Evolutionary conservation across 495 filamentous ascomycete genomes (phyloP).

Genomic region (Neurospora intermedia): DNA sequence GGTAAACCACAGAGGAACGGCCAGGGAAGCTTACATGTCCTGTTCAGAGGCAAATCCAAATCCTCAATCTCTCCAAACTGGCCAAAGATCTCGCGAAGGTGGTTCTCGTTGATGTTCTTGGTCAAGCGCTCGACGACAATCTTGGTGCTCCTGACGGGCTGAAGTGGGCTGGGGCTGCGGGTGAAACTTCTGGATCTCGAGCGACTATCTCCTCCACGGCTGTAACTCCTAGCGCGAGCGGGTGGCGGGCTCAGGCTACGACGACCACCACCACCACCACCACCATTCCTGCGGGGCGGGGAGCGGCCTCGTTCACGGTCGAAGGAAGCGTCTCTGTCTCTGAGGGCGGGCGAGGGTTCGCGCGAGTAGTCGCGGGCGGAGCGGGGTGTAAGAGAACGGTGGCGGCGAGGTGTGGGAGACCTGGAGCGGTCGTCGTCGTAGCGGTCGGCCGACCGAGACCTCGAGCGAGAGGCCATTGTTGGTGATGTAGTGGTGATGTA

Average conservation of each 20-base stretch:
- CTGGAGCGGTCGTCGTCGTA: conserved; percentile 5
- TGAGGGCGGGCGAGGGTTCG: conserved; percentile 10
- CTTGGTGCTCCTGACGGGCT: conserved; percentile 29
- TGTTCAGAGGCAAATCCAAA: conserved; percentile 81
- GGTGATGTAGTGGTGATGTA: background rate
- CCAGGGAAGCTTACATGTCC: conserved; percentile 51
- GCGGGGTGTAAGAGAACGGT: conserved; percentile 8
- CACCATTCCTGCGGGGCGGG: conserved; percentile 22
- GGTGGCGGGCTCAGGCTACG: conserved; percentile 6
- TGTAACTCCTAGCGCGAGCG: conserved; percentile 18
- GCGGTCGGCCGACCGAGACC: conserved; percentile 5
- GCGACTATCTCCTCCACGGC: conserved; percentile 16
- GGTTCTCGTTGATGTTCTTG: conserved; percentile 83
- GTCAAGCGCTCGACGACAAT: conserved; percentile 95
- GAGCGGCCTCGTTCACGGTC: conserved; percentile 13
- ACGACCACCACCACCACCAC: conserved; percentile 9
- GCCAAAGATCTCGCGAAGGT: conserved; percentile 87
- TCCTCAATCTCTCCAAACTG: conserved; percentile 77
- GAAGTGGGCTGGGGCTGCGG: conserved; percentile 13
- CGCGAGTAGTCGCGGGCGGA: conserved; percentile 7
- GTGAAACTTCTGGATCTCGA: conserved; percentile 24
- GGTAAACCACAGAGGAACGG: no score
- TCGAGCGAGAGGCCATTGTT: conserved; percentile 10
- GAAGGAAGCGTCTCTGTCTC: background rate
- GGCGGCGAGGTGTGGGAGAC: background rate